A percentile compares a stretch with the other conserved stretches of the same genome.
phyloP scores from a whole-genome alignment of 768 basidiomycete species.

The Cystoderma amianthinum region DNA sequence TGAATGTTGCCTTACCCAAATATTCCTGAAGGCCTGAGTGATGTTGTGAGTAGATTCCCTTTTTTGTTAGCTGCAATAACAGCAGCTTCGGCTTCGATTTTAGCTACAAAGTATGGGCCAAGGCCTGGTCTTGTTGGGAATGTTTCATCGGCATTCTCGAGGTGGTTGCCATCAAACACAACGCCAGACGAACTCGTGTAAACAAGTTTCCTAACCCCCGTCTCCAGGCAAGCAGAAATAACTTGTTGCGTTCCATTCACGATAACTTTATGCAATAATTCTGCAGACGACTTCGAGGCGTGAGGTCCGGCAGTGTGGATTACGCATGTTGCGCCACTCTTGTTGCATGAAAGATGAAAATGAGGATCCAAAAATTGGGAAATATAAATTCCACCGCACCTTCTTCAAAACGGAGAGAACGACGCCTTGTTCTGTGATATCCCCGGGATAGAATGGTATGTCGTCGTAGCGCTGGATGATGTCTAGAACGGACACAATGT shows the following conservation, averaged over 20 bases:
- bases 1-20: constrained; percentile 53
- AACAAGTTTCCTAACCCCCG: constrained; percentile 64
- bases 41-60: constrained; percentile 63
- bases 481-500: constrained; percentile 73
- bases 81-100: constrained; percentile 66
- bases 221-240: constrained; percentile 54
- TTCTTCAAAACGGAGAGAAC: constrained; percentile 54
- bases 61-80: constrained; percentile 69
- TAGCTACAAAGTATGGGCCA: constrained; percentile 79
- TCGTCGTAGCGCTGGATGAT: constrained; percentile 73
- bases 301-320: constrained; percentile 77
- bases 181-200: constrained; percentile 77
- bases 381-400: constrained; percentile 26
- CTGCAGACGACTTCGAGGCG: constrained; percentile 42
- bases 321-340: constrained; percentile 67
- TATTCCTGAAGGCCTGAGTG: constrained; percentile 73
- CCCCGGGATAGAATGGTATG: constrained; percentile 69
- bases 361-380: background rate
- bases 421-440: constrained; percentile 60
- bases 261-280: constrained; percentile 74
- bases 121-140: constrained; percentile 51
- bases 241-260: constrained; percentile 71
- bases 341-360: background rate
- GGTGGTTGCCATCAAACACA: constrained; percentile 59
- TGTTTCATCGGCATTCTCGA: constrained; percentile 72